These are phyloP conservation scores for Penicillium corylophilum DNA, from an alignment of 2,329 filamentous ascomycete species.

Conservation along the genomic window DNA sequence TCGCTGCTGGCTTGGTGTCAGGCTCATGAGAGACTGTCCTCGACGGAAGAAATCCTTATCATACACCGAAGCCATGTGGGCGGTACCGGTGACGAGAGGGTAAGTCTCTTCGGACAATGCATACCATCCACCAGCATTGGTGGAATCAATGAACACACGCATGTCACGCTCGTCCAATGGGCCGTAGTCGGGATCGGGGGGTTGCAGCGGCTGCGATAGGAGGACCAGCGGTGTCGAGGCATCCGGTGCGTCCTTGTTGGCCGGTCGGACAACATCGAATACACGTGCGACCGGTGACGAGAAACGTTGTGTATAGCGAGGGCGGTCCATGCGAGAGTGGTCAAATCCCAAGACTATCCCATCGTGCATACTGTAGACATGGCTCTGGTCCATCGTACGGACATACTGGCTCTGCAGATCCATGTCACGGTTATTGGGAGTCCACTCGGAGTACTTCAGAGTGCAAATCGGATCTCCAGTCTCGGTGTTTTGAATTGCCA, in stretches of 20 bases:
- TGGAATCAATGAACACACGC: slow-evolving; percentile 83
- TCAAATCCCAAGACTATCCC: slow-evolving; percentile 81
- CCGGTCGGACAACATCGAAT: slow-evolving; percentile 80
- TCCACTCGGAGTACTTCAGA: slow-evolving; percentile 92
- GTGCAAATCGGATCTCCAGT: slow-evolving; percentile 78
- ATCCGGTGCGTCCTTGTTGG: slow-evolving; percentile 64
- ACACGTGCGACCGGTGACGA: slow-evolving; percentile 78
- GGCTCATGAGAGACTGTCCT: slow-evolving; percentile 39
- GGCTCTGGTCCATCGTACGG: slow-evolving; percentile 77
- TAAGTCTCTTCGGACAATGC: slow-evolving; percentile 85
- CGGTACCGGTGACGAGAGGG: slow-evolving; percentile 75
- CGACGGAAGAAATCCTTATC: slow-evolving; percentile 49
- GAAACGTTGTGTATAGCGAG: slow-evolving; percentile 68
- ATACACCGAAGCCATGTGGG: slow-evolving; percentile 58
- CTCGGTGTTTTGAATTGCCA: slow-evolving; percentile 75
- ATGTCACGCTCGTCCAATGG: slow-evolving; percentile 55
- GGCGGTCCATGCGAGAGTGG: slow-evolving; percentile 56
- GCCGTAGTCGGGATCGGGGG: slow-evolving; percentile 46
- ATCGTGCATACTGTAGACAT: slow-evolving; percentile 84
- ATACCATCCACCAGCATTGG: slow-evolving; percentile 85
- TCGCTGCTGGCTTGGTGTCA: slow-evolving; percentile 51
- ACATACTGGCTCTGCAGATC: slow-evolving; percentile 84
- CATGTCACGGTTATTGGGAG: slow-evolving; percentile 83
- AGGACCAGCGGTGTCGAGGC: slow-evolving; percentile 68
- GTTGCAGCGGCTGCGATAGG: slow-evolving; percentile 79